phyloP scores from a whole-genome alignment of 768 basidiomycete genomes.

The Boletellus ananas region DNA sequence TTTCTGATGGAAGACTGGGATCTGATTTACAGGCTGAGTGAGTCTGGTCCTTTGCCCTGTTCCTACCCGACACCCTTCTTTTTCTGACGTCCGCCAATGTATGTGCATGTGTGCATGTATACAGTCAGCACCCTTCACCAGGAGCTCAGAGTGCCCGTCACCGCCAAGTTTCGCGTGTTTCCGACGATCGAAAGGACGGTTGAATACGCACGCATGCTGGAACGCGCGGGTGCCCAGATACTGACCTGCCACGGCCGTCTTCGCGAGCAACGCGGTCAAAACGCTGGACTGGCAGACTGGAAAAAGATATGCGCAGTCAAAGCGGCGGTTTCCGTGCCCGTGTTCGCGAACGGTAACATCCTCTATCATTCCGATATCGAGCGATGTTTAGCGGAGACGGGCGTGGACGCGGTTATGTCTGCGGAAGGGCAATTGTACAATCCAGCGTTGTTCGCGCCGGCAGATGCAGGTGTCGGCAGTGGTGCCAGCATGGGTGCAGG shows the following conservation, averaged over 20 bases:
- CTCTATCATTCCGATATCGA: constrained; percentile 82
- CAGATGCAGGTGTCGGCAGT: constrained; percentile 15
- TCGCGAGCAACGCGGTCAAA: constrained; percentile 88
- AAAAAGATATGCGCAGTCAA: constrained; percentile 88
- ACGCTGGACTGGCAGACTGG: constrained; percentile 85
- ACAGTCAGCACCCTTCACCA: constrained; percentile 82
- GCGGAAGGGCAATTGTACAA: constrained; percentile 96
- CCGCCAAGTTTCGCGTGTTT: constrained; percentile 94
- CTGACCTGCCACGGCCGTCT: constrained; percentile 90
- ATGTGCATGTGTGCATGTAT: too few relatives aligned
- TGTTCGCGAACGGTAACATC: constrained; percentile 97
- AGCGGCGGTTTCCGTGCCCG: constrained; percentile 82
- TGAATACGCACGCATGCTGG: constrained; percentile 94
- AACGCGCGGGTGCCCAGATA: constrained; percentile 92
- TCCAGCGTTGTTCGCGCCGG: constrained; percentile 65
- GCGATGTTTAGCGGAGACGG: constrained; percentile 76
- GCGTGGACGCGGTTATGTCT: constrained; percentile 90
- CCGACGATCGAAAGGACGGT: constrained; percentile 82
- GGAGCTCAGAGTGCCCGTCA: constrained; percentile 87
- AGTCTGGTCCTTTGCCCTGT: constrained; percentile 20
- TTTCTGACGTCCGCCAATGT: background rate
- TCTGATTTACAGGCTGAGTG: constrained; percentile 75
- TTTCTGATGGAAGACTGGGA: constrained; percentile 97
- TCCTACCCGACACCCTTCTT: background rate
- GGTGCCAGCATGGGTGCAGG: too few relatives aligned